Evolutionary conservation across 495 filamentous ascomycete species (phyloP), one percentile per base, ranked within the genome.

Genomic region (Xylaria scruposa): DNA sequence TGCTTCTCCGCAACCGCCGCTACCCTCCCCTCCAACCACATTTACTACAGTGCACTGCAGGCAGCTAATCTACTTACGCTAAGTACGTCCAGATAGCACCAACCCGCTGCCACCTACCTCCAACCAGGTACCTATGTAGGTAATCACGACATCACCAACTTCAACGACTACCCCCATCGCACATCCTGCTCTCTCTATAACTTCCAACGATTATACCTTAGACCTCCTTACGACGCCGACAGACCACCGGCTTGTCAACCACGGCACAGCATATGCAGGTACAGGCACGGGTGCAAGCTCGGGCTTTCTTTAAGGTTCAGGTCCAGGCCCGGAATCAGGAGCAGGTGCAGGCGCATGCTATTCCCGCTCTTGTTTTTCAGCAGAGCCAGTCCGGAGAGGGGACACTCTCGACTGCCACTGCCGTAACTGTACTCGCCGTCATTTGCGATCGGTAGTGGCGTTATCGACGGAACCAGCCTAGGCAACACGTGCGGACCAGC

Each of bases 81-180:
- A 12, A 24, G 26, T 65, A 65, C 62, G 17, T 67, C 58, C 33
- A 60, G 33, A 53, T 13, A 31, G 44, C 31, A n/a, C 29, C n/a
- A 13, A 13, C 36, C 21, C 31, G 31, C 33, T 56, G 49, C 26
- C 10, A 60, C 38, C n/a, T 58, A 36, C 53, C 38, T 60, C 31
- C 65, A 56, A 51, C 33, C 29, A 53, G 38, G 38, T 42, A 42
- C 38, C 36, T 38, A 38, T 46, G 44, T 40, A 59, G 69, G 62
- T 71, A 71, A 71, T 71, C 70, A 71, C 70, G 70, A 71, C 70
- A 71, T 71, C 70, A 71, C 70, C 70, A 62, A 71, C 70, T 60
- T 71, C 70, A 71, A 71, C 70, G 47, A 24, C 42, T 29, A 8
- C n/a, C 17, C 36, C 13, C 24, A 9, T 29, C n/a, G 36, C 40